Evolutionary conservation across 345 rosid genomes (phyloP), one percentile per base, ranked within the genome.

Genomic region (Camelina hispida): DNA sequence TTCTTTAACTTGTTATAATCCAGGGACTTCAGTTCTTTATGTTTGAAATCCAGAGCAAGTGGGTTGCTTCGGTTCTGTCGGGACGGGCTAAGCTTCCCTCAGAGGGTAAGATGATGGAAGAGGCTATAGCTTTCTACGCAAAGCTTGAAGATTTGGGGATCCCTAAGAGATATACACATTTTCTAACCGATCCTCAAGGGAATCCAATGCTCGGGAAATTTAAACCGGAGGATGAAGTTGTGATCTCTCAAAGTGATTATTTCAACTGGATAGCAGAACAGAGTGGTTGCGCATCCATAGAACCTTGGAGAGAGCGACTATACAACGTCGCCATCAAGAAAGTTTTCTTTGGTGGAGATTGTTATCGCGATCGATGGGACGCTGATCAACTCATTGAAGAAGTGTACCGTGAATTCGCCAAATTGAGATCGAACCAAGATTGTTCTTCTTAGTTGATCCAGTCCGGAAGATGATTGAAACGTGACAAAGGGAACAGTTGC

Each of bases 181-280:
- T 50, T 50, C 54, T 50, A 9, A 50, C 54, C 13, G 54, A 50
- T 50, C 54, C 54, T 7, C 54, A 5, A 50, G 22, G 13, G 23
- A 50, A 16, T 17, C 54, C 54, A 18, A 17, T 50, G 54, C 12
- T 50, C 12, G 54, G 13, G 23, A 50, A 1, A 2, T 18, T 50
- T 50, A 17, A 50, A 9, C 54, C 54, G 12, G 12, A 48, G 20
- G 53, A 48, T 16, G 23, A 22, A 48, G 23, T 48, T 50, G 22
- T 9, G 12, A 50, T 50, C 12, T 50, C 54, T 7, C 54, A 50
- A 50, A 16, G 5, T 0, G 54, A 50, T 7, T 50, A 50, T 23
- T 56, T 72, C 37, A 65, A 81, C 56, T 88, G 91, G 93, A 79
- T 88, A 1, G 86, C 86, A 2, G 78, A 64, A 17, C 83, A 80